phyloP scores from a whole-genome alignment of 495 filamentous ascomycete genomes.

The Oleoguttula mirabilis region DNA sequence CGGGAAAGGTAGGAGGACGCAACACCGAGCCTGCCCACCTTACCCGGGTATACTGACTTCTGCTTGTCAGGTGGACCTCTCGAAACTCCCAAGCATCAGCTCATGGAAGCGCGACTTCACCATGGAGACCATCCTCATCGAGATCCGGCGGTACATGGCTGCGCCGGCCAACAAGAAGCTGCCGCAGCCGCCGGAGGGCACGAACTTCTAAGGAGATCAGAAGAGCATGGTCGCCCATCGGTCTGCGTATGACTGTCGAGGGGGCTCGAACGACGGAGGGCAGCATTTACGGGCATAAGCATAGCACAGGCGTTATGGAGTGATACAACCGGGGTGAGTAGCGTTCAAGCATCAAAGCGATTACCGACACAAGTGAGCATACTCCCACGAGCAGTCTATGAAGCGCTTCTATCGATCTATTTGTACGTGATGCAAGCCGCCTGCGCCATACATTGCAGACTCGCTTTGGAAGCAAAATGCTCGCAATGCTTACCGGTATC shows the following conservation, averaged over 20 bases:
- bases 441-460: too few species aligned
- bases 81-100: conserved; percentile 66
- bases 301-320: conserved; percentile 18
- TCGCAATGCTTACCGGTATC: too few species aligned
- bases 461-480: too few species aligned
- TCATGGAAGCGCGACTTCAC: conserved; percentile 83
- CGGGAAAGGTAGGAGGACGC: conserved; percentile 52
- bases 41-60: neutral
- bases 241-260: too few species aligned
- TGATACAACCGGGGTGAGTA: too few species aligned
- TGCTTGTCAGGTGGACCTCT: conserved; percentile 59
- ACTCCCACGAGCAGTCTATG: too few species aligned
- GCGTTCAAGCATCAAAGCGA: too few species aligned
- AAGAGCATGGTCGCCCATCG: neutral
- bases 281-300: conserved; percentile 9
- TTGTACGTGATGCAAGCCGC: too few species aligned
- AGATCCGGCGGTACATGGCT: conserved; percentile 94
- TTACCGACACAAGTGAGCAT: too few species aligned
- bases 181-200: conserved; percentile 81
- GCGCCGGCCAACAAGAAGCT: conserved; percentile 86
- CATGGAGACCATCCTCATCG: conserved; percentile 88
- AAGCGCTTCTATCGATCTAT: too few species aligned
- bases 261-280: too few species aligned
- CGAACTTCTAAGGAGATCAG: conserved; percentile 30
- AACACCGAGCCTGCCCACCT: neutral